These are phyloP conservation scores for Lepiota venenata DNA, from an alignment of 768 basidiomycete species.

Conservation along the genomic window DNA sequence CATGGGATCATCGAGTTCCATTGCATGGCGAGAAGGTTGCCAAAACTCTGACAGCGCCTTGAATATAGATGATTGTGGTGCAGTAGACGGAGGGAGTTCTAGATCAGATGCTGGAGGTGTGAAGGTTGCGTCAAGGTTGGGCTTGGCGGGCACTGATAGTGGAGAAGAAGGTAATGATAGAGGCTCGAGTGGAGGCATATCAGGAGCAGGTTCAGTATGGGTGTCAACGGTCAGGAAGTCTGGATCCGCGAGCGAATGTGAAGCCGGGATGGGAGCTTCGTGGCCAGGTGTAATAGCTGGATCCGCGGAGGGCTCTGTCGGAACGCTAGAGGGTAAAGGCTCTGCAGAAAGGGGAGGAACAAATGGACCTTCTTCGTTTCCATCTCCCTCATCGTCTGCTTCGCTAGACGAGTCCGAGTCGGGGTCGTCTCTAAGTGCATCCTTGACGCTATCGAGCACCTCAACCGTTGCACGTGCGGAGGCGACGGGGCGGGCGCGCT, in stretches of 20 bases:
- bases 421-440: slow-evolving; percentile 71
- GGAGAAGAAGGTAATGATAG: slow-evolving; percentile 59
- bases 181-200: slow-evolving; percentile 21
- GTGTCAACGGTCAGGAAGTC: background rate
- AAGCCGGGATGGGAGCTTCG: background rate
- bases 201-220: background rate
- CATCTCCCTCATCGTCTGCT: slow-evolving; percentile 55
- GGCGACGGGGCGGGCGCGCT: slow-evolving; percentile 86
- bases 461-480: slow-evolving; percentile 86
- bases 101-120: slow-evolving; percentile 51
- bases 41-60: slow-evolving; percentile 84
- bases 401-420: slow-evolving; percentile 68
- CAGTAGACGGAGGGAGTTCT: slow-evolving; percentile 33
- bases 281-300: background rate
- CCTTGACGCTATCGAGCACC: slow-evolving; percentile 84
- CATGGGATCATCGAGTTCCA: slow-evolving; percentile 64
- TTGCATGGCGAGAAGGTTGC: slow-evolving; percentile 57
- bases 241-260: slow-evolving; percentile 1
- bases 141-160: slow-evolving; percentile 36
- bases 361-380: slow-evolving; percentile 35
- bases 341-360: slow-evolving; percentile 2
- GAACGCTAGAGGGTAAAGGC: background rate
- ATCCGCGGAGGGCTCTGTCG: background rate
- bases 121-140: slow-evolving; percentile 31
- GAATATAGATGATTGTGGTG: slow-evolving; percentile 61